These are phyloP conservation scores for Pythium vanterpoolii DNA, from an alignment of 352 stramenopile species.

Conservation along the genomic window DNA sequence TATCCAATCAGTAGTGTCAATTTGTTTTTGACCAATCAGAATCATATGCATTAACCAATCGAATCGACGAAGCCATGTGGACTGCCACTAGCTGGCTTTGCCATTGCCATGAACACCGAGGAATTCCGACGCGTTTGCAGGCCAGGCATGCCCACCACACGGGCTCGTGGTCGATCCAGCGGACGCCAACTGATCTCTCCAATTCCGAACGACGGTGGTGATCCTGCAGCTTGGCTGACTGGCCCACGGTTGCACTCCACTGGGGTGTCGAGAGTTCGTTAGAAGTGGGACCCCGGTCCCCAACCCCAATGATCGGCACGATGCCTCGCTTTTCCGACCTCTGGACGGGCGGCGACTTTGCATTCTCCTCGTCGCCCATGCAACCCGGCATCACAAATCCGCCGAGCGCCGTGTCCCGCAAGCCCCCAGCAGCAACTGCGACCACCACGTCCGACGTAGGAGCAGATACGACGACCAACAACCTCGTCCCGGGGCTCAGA, in stretches of 20 bases:
- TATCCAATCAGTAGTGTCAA: no score
- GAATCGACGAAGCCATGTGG: constrained; percentile 13
- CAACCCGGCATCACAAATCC: constrained; percentile 8
- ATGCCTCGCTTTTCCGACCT: constrained; percentile 26
- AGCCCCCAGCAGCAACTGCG: neutral
- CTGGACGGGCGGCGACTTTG: constrained; percentile 18
- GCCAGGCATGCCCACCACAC: neutral
- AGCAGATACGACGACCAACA: neutral
- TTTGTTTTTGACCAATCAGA: neutral
- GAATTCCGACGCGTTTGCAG: constrained; percentile 18
- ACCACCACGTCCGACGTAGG: neutral
- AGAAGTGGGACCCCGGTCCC: neutral
- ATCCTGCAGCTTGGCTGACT: neutral
- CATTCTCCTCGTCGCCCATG: constrained; percentile 14
- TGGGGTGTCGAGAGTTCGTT: no score
- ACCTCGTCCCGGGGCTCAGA: constrained; percentile 1
- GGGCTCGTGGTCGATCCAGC: neutral
- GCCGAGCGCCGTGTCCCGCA: constrained; percentile 4
- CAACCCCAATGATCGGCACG: constrained; percentile 16
- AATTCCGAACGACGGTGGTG: constrained; percentile 3
- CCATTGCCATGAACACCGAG: constrained; percentile 21
- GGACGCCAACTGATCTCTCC: no score
- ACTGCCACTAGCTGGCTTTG: constrained; percentile 20
- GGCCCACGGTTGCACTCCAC: neutral
- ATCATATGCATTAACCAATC: neutral